Conservation (phyloP, 495 filamentous ascomycete species). For the Margaritispora aquatica region DNA sequence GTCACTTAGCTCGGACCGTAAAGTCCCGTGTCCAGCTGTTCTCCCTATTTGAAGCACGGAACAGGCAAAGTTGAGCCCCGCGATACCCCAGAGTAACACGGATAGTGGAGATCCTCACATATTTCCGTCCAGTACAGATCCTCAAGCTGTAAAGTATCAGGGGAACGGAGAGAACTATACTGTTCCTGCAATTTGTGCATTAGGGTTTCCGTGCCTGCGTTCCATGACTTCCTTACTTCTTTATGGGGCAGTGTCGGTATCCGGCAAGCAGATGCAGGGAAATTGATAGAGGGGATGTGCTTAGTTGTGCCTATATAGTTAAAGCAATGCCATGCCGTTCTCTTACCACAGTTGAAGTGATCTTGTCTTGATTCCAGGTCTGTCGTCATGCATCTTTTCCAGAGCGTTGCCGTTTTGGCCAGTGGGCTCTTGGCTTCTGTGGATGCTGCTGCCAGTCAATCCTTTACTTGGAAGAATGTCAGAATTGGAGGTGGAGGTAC, state of each 20-base stretch:
- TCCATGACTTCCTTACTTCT: background rate
- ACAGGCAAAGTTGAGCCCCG: background rate
- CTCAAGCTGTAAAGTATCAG: background rate
- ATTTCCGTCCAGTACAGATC: background rate
- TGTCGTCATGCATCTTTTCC: background rate
- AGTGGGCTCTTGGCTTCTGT: background rate
- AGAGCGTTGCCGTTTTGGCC: background rate
- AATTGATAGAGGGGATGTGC: too few species aligned
- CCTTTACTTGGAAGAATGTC: conserved; percentile 4
- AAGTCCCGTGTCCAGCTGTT: background rate
- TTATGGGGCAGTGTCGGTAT: background rate
- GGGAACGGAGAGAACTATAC: background rate
- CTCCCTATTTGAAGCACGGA: background rate
- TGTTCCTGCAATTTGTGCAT: background rate
- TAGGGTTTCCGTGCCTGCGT: conserved; percentile 3
- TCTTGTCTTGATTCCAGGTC: background rate
- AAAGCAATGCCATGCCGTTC: background rate
- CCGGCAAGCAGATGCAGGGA: background rate
- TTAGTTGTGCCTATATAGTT: background rate
- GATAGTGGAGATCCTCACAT: background rate
- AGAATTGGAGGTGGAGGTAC: conserved; percentile 1
- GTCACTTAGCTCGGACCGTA: background rate
- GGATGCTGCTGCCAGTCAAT: conserved; percentile 1
- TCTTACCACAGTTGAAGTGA: background rate
- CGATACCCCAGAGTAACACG: background rate